These are phyloP conservation scores for Solanum chmielewskii DNA, from an alignment of 257 asterid species.

Conservation along the genomic window DNA sequence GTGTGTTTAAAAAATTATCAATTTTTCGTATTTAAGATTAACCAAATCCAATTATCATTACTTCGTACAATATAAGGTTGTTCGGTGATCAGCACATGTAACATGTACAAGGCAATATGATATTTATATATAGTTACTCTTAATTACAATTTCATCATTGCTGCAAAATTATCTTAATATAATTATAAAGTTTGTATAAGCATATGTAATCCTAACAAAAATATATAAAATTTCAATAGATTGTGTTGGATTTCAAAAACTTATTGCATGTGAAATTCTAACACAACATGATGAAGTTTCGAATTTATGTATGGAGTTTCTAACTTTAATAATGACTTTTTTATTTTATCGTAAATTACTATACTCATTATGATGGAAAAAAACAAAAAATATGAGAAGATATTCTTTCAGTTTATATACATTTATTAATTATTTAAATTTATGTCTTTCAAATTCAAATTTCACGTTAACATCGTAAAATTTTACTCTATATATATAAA, in stretches of 20 bases:
- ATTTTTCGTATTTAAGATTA: not conserved
- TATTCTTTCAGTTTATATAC: not conserved
- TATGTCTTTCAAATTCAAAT: not conserved
- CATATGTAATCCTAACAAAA: not conserved
- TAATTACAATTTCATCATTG: not conserved
- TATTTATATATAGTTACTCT: not conserved
- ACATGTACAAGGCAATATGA: not conserved
- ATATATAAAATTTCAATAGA: not conserved
- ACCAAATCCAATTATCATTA: not conserved
- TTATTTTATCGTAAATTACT: not conserved
- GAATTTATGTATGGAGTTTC: not conserved
- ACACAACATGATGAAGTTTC: accelerated
- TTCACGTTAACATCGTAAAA: too few species aligned
- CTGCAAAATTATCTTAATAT: not conserved
- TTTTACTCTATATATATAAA: too few species aligned
- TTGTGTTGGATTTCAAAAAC: not conserved
- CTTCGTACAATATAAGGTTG: not conserved
- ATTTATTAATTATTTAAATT: too few species aligned
- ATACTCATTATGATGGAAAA: not conserved
- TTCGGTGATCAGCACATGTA: not conserved
- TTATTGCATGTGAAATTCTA: not conserved
- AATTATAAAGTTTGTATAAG: not conserved
- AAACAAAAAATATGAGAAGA: not conserved
- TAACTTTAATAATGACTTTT: accelerated
- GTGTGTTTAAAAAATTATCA: not conserved